phyloP scores from a whole-genome alignment of 148 eudicot species.

The Amaranthus palmeri region DNA sequence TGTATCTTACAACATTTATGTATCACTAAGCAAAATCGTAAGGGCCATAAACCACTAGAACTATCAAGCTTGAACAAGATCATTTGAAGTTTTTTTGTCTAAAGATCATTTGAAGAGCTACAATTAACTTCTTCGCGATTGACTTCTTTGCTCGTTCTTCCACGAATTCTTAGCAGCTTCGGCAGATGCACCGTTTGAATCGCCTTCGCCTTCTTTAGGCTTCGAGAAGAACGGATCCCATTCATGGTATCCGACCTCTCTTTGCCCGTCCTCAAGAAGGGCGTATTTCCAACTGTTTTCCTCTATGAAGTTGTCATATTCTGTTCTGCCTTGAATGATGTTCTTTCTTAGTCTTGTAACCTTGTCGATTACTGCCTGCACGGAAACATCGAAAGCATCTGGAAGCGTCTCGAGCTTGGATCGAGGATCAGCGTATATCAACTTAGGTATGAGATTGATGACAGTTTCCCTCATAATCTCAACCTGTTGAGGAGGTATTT shows the following conservation, averaged over 20 bases:
- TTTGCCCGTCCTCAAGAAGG: constrained; percentile 60
- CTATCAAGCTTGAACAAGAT: constrained; percentile 20
- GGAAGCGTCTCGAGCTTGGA: constrained; percentile 69
- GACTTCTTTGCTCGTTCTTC: constrained; percentile 63
- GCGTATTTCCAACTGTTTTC: constrained; percentile 90
- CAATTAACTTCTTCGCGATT: constrained; percentile 22
- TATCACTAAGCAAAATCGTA: constrained; percentile 16
- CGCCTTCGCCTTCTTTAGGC: constrained; percentile 54
- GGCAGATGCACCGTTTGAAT: constrained; percentile 38
- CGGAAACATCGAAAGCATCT: constrained; percentile 93
- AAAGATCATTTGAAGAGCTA: too few relatives aligned
- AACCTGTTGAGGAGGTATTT: constrained; percentile 61
- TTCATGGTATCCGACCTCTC: constrained; percentile 54
- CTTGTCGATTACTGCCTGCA: constrained; percentile 64
- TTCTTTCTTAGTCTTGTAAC: constrained; percentile 76
- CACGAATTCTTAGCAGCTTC: constrained; percentile 69
- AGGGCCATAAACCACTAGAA: constrained; percentile 14
- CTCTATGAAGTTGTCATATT: constrained; percentile 60
- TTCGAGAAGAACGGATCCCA: constrained; percentile 95
- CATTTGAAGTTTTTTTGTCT: background rate
- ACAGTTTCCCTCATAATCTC: constrained; percentile 76
- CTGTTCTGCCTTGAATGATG: constrained; percentile 51
- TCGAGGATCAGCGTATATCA: constrained; percentile 91
- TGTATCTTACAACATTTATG: constrained; percentile 23
- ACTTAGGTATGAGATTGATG: constrained; percentile 64